These are phyloP conservation scores for Acer yangbiense DNA, from an alignment of 345 rosid species.

Conservation along the genomic window DNA sequence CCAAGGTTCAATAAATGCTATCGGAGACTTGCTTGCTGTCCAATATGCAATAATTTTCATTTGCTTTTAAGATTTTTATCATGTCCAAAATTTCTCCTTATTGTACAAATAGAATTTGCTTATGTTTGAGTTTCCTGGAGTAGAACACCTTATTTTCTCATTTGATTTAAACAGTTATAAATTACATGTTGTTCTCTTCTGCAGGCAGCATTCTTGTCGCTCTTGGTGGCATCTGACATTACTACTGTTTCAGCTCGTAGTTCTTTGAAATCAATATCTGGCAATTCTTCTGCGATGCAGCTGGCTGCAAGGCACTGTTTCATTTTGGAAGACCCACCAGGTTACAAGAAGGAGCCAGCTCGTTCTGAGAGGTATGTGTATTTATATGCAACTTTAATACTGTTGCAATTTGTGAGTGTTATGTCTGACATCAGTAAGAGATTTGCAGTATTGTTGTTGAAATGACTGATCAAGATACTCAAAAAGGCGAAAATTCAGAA, in stretches of 20 bases:
- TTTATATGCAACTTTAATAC: constrained; percentile 1
- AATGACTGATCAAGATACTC: constrained; percentile 36
- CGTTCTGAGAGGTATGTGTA: constrained; percentile 56
- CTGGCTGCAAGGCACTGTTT: constrained; percentile 88
- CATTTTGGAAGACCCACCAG: constrained; percentile 90
- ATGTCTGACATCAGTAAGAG: constrained; percentile 36
- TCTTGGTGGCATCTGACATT: constrained; percentile 63
- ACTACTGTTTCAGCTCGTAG: constrained; percentile 72
- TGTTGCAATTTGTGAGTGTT: constrained; percentile 22
- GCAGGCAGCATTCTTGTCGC: constrained; percentile 78
- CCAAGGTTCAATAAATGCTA: neutral
- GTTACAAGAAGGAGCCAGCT: constrained; percentile 49
- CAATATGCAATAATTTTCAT: neutral
- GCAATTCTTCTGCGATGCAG: constrained; percentile 60
- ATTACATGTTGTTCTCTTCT: constrained; percentile 18
- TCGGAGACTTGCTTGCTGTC: neutral
- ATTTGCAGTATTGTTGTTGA: constrained; percentile 53
- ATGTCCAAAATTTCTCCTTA: neutral
- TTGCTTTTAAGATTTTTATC: neutral
- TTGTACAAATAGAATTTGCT: neutral
- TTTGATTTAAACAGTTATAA: neutral
- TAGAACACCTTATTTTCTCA: neutral
- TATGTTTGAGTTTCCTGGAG: neutral
- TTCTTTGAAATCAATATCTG: constrained; percentile 64
- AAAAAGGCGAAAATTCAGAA: constrained; percentile 40